Percentiles rank a stretch among this genome's conserved stretches.
phyloP scores from a whole-genome alignment of 371 early-diverging fungal genomes.

The Mortierella sp. region DNA sequence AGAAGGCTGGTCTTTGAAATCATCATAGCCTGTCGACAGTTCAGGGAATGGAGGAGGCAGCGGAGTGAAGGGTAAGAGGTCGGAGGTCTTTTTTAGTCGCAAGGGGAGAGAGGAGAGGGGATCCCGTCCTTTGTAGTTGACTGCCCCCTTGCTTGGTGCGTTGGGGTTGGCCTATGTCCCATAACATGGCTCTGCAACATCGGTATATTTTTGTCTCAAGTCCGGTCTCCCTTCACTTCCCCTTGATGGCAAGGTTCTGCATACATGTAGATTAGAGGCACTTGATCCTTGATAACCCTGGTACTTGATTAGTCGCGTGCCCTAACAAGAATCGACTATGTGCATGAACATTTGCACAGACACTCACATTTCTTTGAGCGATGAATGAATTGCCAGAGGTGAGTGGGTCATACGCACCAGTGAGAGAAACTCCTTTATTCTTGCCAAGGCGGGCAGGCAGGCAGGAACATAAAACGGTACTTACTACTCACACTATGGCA shows the following conservation, averaged over 20 bases:
- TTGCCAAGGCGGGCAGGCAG: neutral
- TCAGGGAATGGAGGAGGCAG: neutral
- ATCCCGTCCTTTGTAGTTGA: no score
- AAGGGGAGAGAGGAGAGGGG: no score
- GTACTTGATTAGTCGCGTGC: neutral
- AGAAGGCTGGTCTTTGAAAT: no score
- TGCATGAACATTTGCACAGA: neutral
- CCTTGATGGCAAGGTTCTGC: neutral
- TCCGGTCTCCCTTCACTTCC: neutral
- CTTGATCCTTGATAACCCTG: neutral
- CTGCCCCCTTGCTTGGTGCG: neutral
- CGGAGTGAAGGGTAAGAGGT: neutral
- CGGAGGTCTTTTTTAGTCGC: no score
- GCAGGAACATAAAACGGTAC: neutral
- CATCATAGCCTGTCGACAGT: no score
- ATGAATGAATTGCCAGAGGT: neutral
- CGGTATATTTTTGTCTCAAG: neutral
- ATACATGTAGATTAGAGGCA: no score
- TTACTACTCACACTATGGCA: no score
- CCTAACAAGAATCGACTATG: neutral
- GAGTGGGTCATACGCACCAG: neutral
- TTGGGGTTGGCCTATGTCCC: neutral
- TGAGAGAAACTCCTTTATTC: neutral
- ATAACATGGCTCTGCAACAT: neutral
- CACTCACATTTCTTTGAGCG: neutral